Base-by-base conservation (phyloP, 129 eudicot genomes). In the Centaurea solstitialis region DNA sequence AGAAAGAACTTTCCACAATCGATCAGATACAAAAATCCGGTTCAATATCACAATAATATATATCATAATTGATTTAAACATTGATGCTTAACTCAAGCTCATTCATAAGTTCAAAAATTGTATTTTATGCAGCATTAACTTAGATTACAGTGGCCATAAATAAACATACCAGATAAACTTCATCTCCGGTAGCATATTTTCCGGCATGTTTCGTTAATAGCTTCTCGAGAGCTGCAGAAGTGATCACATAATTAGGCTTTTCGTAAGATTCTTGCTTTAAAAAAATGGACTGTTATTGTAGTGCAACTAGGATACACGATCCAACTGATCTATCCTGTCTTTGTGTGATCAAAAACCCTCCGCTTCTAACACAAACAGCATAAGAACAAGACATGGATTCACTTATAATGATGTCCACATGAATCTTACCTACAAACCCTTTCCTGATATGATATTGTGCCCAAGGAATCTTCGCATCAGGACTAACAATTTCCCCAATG, bases 131-230 rank as follows among this genome's bases (percentile, higher is more conserved):
- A 21, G 72, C 59, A 62, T 15, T 13, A 62, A 15, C 53, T 76
- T 23, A 67, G 8, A 78, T 41, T 24, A 7, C 43, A 23, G 24
- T 15, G 18, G 74, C 17, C 1, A 65, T 80, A 69, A 73, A 70
- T 69, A 50, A 73, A 86, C 90, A 30, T 81, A 92, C 98, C 97
- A 94, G 84, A 77, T 66, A 89, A 86, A 87, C 84, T 83, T 93
- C 93, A 80, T 89, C 93, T 57, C 97, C 98, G 7, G 94, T 93
- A 18, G 98, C 98, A 88, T 87, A 93, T 73, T 85, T 93, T 81
- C 97, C 94, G 75, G 98, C 94, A 91, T 84, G 59, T 18, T 80
- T 86, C 6, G 50, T 80, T 76, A 93, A 76, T 9, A 91, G 91
- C 80, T 93, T 89, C 89, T 91, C 98, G 10, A 93, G 89, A 86